A percentile compares a stretch with the other conserved stretches of the same genome.
Evolutionary conservation across 805 yeast genomes (phyloP).

Genomic region (Myxozyma vanderwaltii): DNA sequence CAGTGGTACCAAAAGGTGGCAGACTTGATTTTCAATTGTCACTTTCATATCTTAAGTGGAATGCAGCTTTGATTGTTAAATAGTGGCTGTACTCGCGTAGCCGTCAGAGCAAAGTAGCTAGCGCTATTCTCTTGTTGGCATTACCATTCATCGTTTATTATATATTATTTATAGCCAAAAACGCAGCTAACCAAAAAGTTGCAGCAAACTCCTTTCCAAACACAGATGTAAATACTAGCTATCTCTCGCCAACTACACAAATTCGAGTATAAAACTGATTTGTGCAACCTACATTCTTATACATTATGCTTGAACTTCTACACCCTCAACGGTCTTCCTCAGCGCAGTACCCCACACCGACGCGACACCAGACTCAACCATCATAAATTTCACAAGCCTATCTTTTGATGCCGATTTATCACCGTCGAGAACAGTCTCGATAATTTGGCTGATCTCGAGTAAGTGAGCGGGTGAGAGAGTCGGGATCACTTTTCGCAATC

Average conservation of each 20-base stretch:
- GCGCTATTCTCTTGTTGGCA: too few relatives aligned
- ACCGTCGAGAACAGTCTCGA: not conserved
- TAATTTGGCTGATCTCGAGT: not conserved
- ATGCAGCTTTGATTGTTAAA: too few relatives aligned
- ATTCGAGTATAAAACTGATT: not conserved
- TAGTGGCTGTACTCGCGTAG: too few relatives aligned
- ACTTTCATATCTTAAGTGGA: too few relatives aligned
- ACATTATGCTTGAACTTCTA: constrained; percentile 1
- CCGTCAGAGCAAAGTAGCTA: too few relatives aligned
- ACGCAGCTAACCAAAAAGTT: not conserved
- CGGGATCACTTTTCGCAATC: constrained; percentile 9
- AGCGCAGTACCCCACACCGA: constrained; percentile 30
- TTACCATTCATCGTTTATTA: too few relatives aligned
- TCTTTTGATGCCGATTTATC: constrained; percentile 17
- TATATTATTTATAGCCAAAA: not conserved
- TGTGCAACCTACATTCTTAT: not conserved
- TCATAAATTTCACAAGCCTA: constrained; percentile 24
- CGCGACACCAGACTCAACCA: constrained; percentile 30
- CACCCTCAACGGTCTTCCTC: constrained; percentile 22
- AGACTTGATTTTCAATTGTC: too few relatives aligned
- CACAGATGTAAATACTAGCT: not conserved
- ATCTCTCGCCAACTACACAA: not conserved
- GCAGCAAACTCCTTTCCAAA: not conserved
- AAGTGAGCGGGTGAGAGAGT: constrained; percentile 15
- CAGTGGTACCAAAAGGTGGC: too few relatives aligned